Percentiles rank a stretch among this genome's conserved stretches.
Conservation (phyloP, 345 rosid genomes). For the Isatis tinctoria region DNA sequence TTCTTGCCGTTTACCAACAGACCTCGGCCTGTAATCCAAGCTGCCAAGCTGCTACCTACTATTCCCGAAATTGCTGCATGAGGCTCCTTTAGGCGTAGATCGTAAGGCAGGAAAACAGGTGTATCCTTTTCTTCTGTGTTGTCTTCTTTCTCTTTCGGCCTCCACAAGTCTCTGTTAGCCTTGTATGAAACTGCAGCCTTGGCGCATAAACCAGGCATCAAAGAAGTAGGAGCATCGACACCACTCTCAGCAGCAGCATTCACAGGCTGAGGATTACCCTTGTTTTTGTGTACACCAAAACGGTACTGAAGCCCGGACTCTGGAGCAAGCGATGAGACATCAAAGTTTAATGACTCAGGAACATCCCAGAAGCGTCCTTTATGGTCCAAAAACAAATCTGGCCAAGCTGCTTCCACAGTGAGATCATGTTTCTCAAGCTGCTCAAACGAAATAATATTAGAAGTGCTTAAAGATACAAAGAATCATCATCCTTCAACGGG, state of each 20-base stretch:
- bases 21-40: slow-evolving; percentile 55
- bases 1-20: slow-evolving; percentile 32
- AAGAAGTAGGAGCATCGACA: slow-evolving; percentile 49
- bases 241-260: slow-evolving; percentile 26
- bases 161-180: slow-evolving; percentile 66
- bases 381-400: slow-evolving; percentile 67
- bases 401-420: slow-evolving; percentile 83
- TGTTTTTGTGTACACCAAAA: slow-evolving; percentile 61
- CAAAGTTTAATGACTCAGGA: slow-evolving; percentile 74
- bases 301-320: slow-evolving; percentile 65
- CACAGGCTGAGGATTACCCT: slow-evolving; percentile 53
- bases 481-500: neutral
- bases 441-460: neutral
- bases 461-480: neutral
- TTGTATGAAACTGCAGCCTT: slow-evolving; percentile 78
- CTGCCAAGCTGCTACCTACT: slow-evolving; percentile 54
- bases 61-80: slow-evolving; percentile 70
- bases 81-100: slow-evolving; percentile 63
- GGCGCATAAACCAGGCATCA: slow-evolving; percentile 75
- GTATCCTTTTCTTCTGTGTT: slow-evolving; percentile 44
- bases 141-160: slow-evolving; percentile 40
- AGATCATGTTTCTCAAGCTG: slow-evolving; percentile 78
- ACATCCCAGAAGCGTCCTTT: slow-evolving; percentile 85
- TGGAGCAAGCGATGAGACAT: slow-evolving; percentile 50
- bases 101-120: slow-evolving; percentile 46